Base-by-base conservation (phyloP, 1,284 basidiomycete species). In the Meira miltonrushii region DNA sequence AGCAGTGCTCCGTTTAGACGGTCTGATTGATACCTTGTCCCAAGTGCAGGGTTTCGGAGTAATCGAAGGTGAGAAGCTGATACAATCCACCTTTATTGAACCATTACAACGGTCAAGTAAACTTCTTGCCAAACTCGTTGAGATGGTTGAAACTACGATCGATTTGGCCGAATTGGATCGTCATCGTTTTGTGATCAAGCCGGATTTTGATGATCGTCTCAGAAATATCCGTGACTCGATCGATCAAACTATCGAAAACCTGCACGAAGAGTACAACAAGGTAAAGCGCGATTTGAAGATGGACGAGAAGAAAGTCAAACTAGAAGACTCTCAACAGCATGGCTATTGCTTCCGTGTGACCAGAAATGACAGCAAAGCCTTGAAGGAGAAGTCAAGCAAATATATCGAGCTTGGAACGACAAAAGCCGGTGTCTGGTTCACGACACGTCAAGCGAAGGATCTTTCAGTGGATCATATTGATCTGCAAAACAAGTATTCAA, bases 241-340 rank as follows among this genome's bases (percentile, higher is more conserved):
- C 10, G 81, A 83, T 38, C 81, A 84, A 60, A 85, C 87, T 0
- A 85, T 90, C 40, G 90, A 94, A 74, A 85, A 85, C 1, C 81
- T 99, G 15, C 91, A 98, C 68, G 82, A 83, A 6, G 91, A 96
- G 78, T 94, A 97, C 76, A 81, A 82, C 13, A 74, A 82, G 2
- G 87, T 87, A 0, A 89, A 88, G 7, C 80, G 82, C 7, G 88
- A 92, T 54, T 82, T 97, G 1, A 84, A 83, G 3, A 75, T 98
- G n/a, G 92, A 94, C 1, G 90, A 95, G 75, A 95, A 96, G 81
- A 97, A 97, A 80, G 81, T 98, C 17, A 93, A 97, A 79, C 82
- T 99, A 38, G 95, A 99, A 81, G 94, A 95, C 72, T 90, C 89
- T 62, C 84, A 85, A 59, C 84, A 86, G 4, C 92, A 96, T 76